Percentiles rank a stretch among this genome's conserved stretches.
Conservation (phyloP, 495 filamentous ascomycete genomes). For the Ascobolus immersus region DNA sequence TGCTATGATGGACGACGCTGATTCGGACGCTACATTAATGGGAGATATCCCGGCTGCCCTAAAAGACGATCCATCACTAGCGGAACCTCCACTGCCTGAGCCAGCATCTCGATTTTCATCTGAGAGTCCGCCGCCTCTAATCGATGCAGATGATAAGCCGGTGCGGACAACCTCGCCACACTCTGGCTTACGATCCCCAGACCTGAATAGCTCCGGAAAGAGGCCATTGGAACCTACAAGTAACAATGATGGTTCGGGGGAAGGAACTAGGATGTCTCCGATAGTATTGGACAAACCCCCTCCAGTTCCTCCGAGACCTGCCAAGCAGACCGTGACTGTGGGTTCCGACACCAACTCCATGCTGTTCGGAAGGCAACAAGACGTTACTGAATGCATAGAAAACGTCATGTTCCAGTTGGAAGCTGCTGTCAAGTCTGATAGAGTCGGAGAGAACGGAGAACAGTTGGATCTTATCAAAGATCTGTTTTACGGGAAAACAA, state of each 20-base stretch:
- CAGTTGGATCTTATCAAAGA: conserved; percentile 58
- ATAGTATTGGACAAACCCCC: conserved; percentile 20
- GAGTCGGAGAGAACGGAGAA: conserved; percentile 35
- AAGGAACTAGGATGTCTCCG: too few species aligned
- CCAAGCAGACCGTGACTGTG: conserved; percentile 21
- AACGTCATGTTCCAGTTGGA: conserved; percentile 75
- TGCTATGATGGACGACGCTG: conserved; percentile 12
- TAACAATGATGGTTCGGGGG: too few species aligned
- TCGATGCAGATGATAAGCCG: too few species aligned
- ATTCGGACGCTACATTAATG: conserved; percentile 5
- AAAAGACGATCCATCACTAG: conserved; percentile 6
- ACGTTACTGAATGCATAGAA: conserved; percentile 85
- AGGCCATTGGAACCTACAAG: too few species aligned
- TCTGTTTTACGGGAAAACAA: conserved; percentile 33
- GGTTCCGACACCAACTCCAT: conserved; percentile 26
- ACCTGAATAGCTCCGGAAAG: too few species aligned
- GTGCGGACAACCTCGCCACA: neutral
- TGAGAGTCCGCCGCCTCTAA: too few species aligned
- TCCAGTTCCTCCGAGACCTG: conserved; percentile 17
- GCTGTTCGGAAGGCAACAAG: conserved; percentile 48
- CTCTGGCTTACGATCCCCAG: too few species aligned
- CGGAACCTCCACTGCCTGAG: neutral
- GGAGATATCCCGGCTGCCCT: neutral
- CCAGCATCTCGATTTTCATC: too few species aligned
- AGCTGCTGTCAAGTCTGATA: conserved; percentile 49